Evolutionary conservation across 768 basidiomycete genomes (phyloP), one percentile per base, ranked within the genome.

Genomic region (Baorangia bicolor): DNA sequence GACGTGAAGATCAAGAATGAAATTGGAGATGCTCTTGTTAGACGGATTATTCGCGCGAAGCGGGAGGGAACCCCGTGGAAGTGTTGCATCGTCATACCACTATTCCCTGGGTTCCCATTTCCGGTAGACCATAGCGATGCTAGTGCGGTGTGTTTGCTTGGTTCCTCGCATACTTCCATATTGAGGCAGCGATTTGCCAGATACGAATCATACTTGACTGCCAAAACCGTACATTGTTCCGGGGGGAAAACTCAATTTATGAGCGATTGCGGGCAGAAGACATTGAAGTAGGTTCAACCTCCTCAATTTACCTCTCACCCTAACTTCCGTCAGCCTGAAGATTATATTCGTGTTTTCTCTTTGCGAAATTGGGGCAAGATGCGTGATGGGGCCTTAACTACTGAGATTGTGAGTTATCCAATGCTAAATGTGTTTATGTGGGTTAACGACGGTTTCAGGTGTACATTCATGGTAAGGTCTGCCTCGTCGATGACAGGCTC

Each of bases 201-300:
- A 84, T 96, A 62, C 92, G 96, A 33, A 88, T 98, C 53, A 98
- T 98, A 67, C 67, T 98, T 35, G 94, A 99, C 67, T 96, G 94
- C 65, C 97, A 99, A 72, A 95, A 92, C 65, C 81, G 89, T 55
- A 88, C 93, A 0, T 88, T 98, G 43, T 82, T 81, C 51, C 81
- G 96, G 43, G 97, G 97, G 1, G 91, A 93, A 4, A 79, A 91
- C 69, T 97, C 94, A 4, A 96, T 99, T 61, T 98, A 92, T 69
- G 83, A 82, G 7, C 79, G 94, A 43, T 76, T 99, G 47, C 78
- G 87, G 31, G 89, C 88, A 62, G 91, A 93, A 70, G 88, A 86
- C 27, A 96, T 99, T 48, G 85, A 98, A 69, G 94, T 94, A 69
- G 70, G 66, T 50, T 42, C 20, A 1, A 16, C 28, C 2, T 7